Evolutionary conservation across 1,139 yeast genomes (phyloP), one percentile per base, ranked within the genome.

Genomic region (Hansenula lynferdii): DNA sequence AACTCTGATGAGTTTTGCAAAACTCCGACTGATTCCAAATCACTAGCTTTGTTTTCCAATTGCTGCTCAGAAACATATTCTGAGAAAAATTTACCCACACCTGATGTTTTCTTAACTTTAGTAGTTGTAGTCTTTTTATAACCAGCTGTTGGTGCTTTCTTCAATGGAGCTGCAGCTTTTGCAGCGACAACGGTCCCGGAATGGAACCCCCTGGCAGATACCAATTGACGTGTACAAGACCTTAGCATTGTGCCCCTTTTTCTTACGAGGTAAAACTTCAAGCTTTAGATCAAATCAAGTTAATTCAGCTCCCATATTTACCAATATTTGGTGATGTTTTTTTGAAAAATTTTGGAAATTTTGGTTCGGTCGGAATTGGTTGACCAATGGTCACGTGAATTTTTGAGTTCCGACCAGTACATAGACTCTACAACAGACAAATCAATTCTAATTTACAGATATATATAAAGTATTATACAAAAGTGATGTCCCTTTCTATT

Each of bases 11-110:
- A 38, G 5, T 22, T 24, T 8, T 30, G 25, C 7, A 39, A 22
- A 0, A 14, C 25, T 9, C 10, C 16, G 6, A 36, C 19, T 12
- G 7, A 21, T 11, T 8, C 22, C 6, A 29, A 8, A 4, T 36
- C 28, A 22, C 23, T 16, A 8, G 35, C 34, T 18, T 34, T 37
- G 3, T 12, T 17, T 11, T 31, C 22, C 5, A 31, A 23, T 23
- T 23, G 22, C n/a, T 23, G 28, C 6, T 3, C 12, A 8, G 42
- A 38, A 28, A 48, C 39, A 25, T 46, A 48, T 12, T 48, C 50
- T 21, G 43, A 40, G 37, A 48, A 49, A 36, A 43, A 35, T 30
- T 46, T 42, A 37, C 40, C 43, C 9, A 44, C 42, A 19, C 53
- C 53, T 21, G 49, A 36, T 28, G 45, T 40, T 9, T 31, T 32